Conservation (phyloP, 1,284 basidiomycete species). For the Ganoderma boninense region DNA sequence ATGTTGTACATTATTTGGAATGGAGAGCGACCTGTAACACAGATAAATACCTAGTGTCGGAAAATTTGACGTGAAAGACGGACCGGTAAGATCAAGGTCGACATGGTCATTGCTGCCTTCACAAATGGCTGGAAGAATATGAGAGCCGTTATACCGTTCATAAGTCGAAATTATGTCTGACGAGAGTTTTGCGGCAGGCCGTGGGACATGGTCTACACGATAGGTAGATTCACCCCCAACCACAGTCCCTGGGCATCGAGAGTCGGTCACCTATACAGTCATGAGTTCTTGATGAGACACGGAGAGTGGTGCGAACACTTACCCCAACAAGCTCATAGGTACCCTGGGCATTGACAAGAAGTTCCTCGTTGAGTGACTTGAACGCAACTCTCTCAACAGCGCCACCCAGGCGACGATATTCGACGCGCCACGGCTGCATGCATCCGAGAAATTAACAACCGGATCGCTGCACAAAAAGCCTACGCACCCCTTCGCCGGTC, state of each 20-base stretch:
- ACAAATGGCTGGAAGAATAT: conserved; percentile 82
- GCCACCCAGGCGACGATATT: conserved; percentile 70
- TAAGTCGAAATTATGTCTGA: conserved; percentile 60
- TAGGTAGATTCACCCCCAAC: conserved; percentile 68
- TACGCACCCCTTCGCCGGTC: conserved; percentile 85
- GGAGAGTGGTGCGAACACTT: conserved; percentile 27
- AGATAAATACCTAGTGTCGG: conserved; percentile 14
- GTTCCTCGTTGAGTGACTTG: conserved; percentile 72
- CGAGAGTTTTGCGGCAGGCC: conserved; percentile 73
- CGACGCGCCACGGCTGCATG: conserved; percentile 83
- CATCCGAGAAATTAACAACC: conserved; percentile 17
- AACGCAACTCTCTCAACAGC: conserved; percentile 58
- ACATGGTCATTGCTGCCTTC: conserved; percentile 83
- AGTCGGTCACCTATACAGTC: conserved; percentile 71
- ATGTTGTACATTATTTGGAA: conserved; percentile 89
- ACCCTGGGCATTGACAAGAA: conserved; percentile 77
- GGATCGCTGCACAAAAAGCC: not conserved
- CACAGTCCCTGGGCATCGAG: conserved; percentile 85
- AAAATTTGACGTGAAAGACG: conserved; percentile 5
- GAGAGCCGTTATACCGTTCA: conserved; percentile 69
- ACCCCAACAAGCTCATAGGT: conserved; percentile 81
- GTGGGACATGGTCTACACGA: conserved; percentile 77
- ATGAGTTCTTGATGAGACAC: not conserved
- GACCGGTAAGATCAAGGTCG: conserved; percentile 81
- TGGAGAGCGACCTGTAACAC: conserved; percentile 72